Evolutionary conservation across 176 grass and related monocot genomes (phyloP).

Genomic region (Miscanthus lutarioriparius): DNA sequence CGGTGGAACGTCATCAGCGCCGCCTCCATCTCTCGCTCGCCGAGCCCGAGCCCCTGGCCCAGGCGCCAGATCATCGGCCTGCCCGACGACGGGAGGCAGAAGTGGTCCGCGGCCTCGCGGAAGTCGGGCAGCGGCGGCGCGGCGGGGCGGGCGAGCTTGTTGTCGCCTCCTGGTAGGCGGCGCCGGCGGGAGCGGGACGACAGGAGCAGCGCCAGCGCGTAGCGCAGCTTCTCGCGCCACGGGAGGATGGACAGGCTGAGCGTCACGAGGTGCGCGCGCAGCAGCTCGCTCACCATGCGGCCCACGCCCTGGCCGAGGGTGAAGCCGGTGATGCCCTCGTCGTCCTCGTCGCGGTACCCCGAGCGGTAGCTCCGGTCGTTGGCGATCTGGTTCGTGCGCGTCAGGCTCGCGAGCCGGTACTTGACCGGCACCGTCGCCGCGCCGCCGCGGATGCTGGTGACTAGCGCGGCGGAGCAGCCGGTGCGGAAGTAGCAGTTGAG

Average conservation of each 20-base stretch:
- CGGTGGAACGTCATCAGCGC: constrained; percentile 72
- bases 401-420: constrained; percentile 56
- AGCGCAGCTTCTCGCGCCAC: constrained; percentile 57
- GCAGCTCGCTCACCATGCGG: constrained; percentile 48
- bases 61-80: constrained; percentile 61
- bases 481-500: constrained; percentile 83
- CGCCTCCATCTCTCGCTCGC: constrained; percentile 61
- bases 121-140: constrained; percentile 46
- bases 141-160: neutral
- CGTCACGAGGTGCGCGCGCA: constrained; percentile 48
- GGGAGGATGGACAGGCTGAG: constrained; percentile 59
- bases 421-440: neutral
- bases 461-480: constrained; percentile 53
- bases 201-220: neutral
- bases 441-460: neutral
- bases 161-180: neutral
- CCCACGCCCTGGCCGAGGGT: constrained; percentile 54
- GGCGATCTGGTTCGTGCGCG: constrained; percentile 53
- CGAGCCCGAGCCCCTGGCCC: constrained; percentile 55
- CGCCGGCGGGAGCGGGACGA: neutral
- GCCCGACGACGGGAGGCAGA: constrained; percentile 68
- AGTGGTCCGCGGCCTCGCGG: constrained; percentile 49
- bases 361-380: constrained; percentile 59
- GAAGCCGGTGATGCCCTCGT: constrained; percentile 69
- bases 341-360: constrained; percentile 64